Evolutionary conservation across 1,284 basidiomycete genomes (phyloP).

Genomic region (Malassezia yamatoensis): DNA sequence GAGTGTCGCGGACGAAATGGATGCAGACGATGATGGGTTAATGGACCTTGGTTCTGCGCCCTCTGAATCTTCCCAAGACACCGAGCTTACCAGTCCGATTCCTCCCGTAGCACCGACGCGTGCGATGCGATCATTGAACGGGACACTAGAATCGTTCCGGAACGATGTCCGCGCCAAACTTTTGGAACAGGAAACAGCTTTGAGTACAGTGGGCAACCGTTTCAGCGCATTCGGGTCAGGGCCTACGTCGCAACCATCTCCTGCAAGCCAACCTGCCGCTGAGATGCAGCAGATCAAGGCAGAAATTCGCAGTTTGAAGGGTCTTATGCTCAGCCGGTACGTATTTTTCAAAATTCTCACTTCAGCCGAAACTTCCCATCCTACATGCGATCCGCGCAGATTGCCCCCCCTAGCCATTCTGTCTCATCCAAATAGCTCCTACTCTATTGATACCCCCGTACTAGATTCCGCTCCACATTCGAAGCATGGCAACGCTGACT

Average conservation of each 20-base stretch:
- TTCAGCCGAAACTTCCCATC: conserved; percentile 29
- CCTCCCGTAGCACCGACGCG: conserved; percentile 4
- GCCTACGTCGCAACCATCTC: neutral
- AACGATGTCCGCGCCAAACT: conserved; percentile 7
- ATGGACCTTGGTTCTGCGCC: conserved; percentile 9
- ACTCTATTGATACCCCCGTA: neutral
- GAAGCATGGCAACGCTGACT: neutral
- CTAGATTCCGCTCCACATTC: conserved; percentile 1
- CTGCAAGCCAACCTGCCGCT: neutral
- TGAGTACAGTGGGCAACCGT: neutral
- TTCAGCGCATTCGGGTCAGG: conserved; percentile 2
- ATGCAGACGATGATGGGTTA: conserved; percentile 16
- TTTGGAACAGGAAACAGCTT: conserved; percentile 2
- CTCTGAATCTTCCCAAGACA: neutral
- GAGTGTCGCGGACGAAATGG: conserved; percentile 22
- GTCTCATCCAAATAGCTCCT: conserved; percentile 7
- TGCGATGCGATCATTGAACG: conserved; percentile 1
- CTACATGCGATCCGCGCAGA: conserved; percentile 20
- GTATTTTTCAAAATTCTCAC: neutral
- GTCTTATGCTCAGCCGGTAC: conserved; percentile 31
- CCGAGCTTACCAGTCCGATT: neutral
- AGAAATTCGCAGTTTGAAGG: conserved; percentile 41
- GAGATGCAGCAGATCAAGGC: conserved; percentile 35
- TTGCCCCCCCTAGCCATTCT: neutral
- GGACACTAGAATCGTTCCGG: conserved; percentile 8